Percentiles rank a stretch among this genome's conserved stretches.
Evolutionary conservation across 495 filamentous ascomycete species (phyloP).

Genomic region (Recurvomyces mirabilis): DNA sequence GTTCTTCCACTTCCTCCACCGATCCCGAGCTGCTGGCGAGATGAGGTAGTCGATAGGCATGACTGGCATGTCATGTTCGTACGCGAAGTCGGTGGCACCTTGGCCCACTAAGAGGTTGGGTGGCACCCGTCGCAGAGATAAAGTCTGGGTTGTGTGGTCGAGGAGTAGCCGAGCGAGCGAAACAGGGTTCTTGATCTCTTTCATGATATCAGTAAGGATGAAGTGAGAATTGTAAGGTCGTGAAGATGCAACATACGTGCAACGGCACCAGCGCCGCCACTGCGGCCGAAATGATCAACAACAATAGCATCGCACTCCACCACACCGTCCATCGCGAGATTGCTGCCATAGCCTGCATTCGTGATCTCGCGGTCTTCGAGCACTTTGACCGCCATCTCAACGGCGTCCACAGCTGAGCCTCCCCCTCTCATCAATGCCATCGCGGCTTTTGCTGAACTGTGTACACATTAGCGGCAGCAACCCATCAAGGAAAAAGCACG

Average conservation of each 20-base stretch:
- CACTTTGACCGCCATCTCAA: constrained; percentile 75
- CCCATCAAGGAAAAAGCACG: neutral
- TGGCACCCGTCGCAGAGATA: constrained; percentile 77
- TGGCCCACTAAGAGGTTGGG: constrained; percentile 81
- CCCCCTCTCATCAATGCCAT: constrained; percentile 72
- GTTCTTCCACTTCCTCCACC: constrained; percentile 63
- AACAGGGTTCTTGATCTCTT: constrained; percentile 89
- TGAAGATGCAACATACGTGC: no score
- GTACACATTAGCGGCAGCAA: no score
- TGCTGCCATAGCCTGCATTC: constrained; percentile 92
- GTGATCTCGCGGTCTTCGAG: constrained; percentile 92
- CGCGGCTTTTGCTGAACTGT: constrained; percentile 67
- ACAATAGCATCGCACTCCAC: constrained; percentile 93
- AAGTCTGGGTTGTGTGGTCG: constrained; percentile 54
- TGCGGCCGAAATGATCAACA: constrained; percentile 80
- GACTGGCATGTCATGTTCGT: constrained; percentile 57
- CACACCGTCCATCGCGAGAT: constrained; percentile 75
- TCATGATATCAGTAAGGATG: constrained; percentile 6
- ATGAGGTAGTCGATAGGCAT: constrained; percentile 62
- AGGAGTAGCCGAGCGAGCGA: constrained; percentile 72
- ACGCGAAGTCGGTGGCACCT: constrained; percentile 77
- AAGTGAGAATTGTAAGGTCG: neutral
- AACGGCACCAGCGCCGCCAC: constrained; percentile 85
- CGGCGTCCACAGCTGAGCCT: constrained; percentile 74
- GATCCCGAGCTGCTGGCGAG: constrained; percentile 58